Base-by-base conservation (phyloP, 1,284 basidiomycete species). In the Naganishia cerealis region DNA sequence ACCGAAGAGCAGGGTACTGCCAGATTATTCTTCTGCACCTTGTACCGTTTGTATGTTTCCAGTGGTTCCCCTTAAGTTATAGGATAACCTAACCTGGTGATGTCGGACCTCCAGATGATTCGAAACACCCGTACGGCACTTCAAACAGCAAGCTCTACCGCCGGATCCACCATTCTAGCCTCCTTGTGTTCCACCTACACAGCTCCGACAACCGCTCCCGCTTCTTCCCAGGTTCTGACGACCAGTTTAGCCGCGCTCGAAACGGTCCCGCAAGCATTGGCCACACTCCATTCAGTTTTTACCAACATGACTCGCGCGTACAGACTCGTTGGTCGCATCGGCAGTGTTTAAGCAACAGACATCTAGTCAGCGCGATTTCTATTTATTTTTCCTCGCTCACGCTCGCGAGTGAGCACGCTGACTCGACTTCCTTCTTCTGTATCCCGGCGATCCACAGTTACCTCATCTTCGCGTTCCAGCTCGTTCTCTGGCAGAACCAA, bases 301-400 rank as follows among this genome's bases (percentile, higher is more conserved):
- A 67, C 26, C 69, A 74, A 50, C 70, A 72, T 21, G 78, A 79
- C 67, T 66, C 78, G 18, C 68, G 78, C n/a, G 72, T 76, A 0
- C 73, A 75, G 46, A 56, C 63, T 16, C 67, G 67, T 6, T 78
- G 78, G 72, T 73, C 18, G 73, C 73, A 7, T 74, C 76, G 8
- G 77, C 77, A 18, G 76, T 75, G 15, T 77, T 79, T 68, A 79
- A 71, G 78, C 78, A 7, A 73, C 68, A 43, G 66, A 77, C 52
- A 77, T 79, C 66, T 79, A 78, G 71, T 78, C 73, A 66, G 73
- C 74, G 7, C 36, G 21, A 13, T 6, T 58, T 15, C 24, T 18
- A 38, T 58, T 38, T 21, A 24, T 33, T 58, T 6, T 58, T 5
- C 57, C 40, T 38, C 16, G 46, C 29, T 33, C 29, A 33, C 29